Base-by-base conservation (phyloP, 495 filamentous ascomycete genomes). In the Annulohypoxylon maeteangense region DNA sequence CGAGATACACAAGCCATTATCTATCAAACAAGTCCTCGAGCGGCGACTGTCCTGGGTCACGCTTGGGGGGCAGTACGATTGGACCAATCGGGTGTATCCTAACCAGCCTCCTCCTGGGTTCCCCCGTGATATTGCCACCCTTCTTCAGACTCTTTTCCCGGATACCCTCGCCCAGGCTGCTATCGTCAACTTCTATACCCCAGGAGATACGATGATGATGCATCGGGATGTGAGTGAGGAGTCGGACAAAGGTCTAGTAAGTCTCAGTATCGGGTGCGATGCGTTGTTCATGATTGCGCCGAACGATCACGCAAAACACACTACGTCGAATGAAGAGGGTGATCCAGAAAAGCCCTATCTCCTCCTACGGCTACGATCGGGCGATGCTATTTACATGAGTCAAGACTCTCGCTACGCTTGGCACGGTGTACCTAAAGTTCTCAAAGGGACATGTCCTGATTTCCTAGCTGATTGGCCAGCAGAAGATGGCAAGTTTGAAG, bases 51-150 rank as follows among this genome's bases (percentile, higher is more conserved):
- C 93, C 48, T 98, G 95, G 95, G 86, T 97, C 12, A 97, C 95
- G 5, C 85, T 98, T 10, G 95, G 95, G 27, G 93, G 92, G 0
- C 94, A 98, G 74, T 97, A 98, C 79, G 91, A 98, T 79, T 97
- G 95, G 95, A 94, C 93, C 2, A 83, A 86, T 36, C 93, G 96
- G 74, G 79, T 85, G 27, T 97, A 98, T 76, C 93, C 94, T 0
- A 72, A 78, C 1, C 85, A 84, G 53, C 65, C 67, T 1, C 90
- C 93, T n/a, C 91, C 92, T 0, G 64, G 75, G 18, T 97, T 97
- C 68, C 95, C 95, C 3, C 42, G 66, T 3, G 93, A 97, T 74
- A 85, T 95, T 63, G 87, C 86, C 4, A 72, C 68, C 0, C 84
- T 96, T 23, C 74, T 97, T 10, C 82, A 85, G 16, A 78, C 80